Percentiles rank a stretch among this genome's conserved stretches.
phyloP scores from a whole-genome alignment of 2,329 filamentous ascomycete species.

The Madurella mycetomatis region DNA sequence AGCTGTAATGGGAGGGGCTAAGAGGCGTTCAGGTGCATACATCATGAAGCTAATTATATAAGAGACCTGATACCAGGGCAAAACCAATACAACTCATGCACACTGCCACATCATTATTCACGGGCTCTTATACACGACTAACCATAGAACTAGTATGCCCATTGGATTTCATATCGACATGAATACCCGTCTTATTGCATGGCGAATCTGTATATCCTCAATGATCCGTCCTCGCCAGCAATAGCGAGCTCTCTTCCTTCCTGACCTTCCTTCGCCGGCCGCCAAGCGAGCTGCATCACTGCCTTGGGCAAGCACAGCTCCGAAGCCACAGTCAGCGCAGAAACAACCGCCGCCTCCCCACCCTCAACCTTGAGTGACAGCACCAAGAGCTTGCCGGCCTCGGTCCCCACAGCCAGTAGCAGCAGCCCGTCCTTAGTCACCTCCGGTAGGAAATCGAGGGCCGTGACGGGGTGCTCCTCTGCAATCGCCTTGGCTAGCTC shows the following conservation, averaged over 20 bases:
- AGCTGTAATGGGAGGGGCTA: neutral
- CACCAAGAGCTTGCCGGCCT: constrained; percentile 47
- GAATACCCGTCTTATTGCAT: constrained; percentile 11
- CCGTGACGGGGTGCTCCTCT: constrained; percentile 60
- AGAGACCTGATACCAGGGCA: neutral
- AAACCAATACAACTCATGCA: neutral
- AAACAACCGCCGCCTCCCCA: constrained; percentile 32
- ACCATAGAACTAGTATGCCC: neutral
- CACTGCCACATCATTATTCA: neutral
- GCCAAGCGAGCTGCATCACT: constrained; percentile 66
- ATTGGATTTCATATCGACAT: neutral
- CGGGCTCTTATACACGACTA: neutral
- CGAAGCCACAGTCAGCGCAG: constrained; percentile 32
- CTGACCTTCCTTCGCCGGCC: constrained; percentile 40
- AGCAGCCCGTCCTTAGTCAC: constrained; percentile 28
- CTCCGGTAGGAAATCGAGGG: constrained; percentile 59
- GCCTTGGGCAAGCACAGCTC: constrained; percentile 58
- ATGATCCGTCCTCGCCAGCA: constrained; percentile 57
- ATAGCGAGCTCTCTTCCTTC: constrained; percentile 41
- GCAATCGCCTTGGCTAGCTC: constrained; percentile 50
- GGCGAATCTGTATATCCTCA: constrained; percentile 46
- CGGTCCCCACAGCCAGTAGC: constrained; percentile 55
- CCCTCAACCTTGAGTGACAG: constrained; percentile 36
- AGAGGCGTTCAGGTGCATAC: neutral
- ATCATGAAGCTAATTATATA: neutral